Percentiles rank a stretch among this genome's conserved stretches.
These are phyloP conservation scores for Bipolaris sorokiniana DNA, from an alignment of 2,329 filamentous ascomycete species.

Conservation along the genomic window DNA sequence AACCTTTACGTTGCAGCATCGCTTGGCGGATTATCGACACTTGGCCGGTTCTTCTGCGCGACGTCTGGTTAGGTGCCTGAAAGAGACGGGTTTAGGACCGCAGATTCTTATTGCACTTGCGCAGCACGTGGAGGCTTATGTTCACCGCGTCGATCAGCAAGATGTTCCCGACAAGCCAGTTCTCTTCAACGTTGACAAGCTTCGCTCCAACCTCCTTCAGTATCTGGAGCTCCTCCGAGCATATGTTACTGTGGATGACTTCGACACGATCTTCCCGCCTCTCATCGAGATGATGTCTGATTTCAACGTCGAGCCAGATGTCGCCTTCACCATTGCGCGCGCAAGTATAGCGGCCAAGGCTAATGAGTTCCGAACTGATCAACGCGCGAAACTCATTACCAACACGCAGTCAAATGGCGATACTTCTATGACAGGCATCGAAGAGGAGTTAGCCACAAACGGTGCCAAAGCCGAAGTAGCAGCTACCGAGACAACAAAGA, in stretches of 20 bases:
- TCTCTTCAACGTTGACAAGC: slow-evolving; percentile 86
- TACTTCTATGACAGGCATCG: slow-evolving; percentile 38
- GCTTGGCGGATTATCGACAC: slow-evolving; percentile 81
- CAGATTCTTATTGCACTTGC: slow-evolving; percentile 88
- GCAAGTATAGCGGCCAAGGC: slow-evolving; percentile 65
- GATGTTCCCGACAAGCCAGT: slow-evolving; percentile 88
- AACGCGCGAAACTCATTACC: slow-evolving; percentile 26
- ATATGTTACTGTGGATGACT: slow-evolving; percentile 76
- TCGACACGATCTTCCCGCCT: slow-evolving; percentile 77
- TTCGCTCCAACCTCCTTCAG: slow-evolving; percentile 82
- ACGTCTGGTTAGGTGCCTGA: slow-evolving; percentile 78
- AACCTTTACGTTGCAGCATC: slow-evolving; percentile 75
- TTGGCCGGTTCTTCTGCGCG: slow-evolving; percentile 76
- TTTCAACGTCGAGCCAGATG: slow-evolving; percentile 77
- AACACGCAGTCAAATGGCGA: slow-evolving; percentile 58
- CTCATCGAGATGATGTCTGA: slow-evolving; percentile 75
- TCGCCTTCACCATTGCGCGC: slow-evolving; percentile 86
- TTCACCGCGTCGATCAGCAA: slow-evolving; percentile 74
- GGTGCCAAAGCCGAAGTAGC: slow-evolving; percentile 4
- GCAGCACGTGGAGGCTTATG: slow-evolving; percentile 86
- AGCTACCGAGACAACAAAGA: slow-evolving; percentile 11
- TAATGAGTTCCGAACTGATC: slow-evolving; percentile 47
- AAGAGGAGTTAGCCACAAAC: slow-evolving; percentile 19
- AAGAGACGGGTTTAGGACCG: slow-evolving; percentile 77
- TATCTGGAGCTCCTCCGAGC: slow-evolving; percentile 88